Base-by-base conservation (phyloP, 2,329 filamentous ascomycete species). In the Cryphonectria nitschkei region DNA sequence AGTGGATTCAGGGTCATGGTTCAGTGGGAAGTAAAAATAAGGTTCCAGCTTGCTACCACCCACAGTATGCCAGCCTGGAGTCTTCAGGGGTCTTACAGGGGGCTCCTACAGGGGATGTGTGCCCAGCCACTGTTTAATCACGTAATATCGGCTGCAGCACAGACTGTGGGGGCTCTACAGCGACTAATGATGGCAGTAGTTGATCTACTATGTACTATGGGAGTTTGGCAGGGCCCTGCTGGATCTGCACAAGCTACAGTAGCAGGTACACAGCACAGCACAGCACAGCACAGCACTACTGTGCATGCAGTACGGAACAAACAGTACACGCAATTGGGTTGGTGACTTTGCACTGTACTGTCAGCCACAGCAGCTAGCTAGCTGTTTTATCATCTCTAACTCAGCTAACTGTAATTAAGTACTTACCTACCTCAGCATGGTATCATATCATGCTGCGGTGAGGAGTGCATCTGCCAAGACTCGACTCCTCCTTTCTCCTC, bases 131-230 rank as follows among this genome's bases (percentile, higher is more conserved):
- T 32, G 39, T 43, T 29, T 65, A 54, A 65, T 65, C 54, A 58
- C 54, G 22, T 67, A 67, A 67, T 67, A 34, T 58, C 52, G 65
- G 65, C 32, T 67, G 41, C 58, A 39, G 58, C 16, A 22, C 29
- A 65, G 46, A 50, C 46, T 16, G 54, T 58, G 54, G 54, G 13
- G 29, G 46, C 11, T n/a, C 16, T 50, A 50, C 22, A 50, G 46
- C n/a, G 22, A 11, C 46, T 50, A n/a, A 39, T 39, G 37, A 39
- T 50, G 22, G 29, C 63, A 58, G 56, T 37, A 37, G 50, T 58
- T 52, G 65, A 29, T 34, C 64, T 66, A 58, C 39, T 66, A 19
- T 41, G 22, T 14, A 26, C 26, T 26, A 26, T 26, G 26, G 26
- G 26, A 26, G 26, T 26, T 26, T 26, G 11, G n/a, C 6, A 6